Evolutionary conservation across 169 alveolate species (phyloP), one percentile per base, ranked within the genome.

Genomic region (Eimeria brunetti): DNA sequence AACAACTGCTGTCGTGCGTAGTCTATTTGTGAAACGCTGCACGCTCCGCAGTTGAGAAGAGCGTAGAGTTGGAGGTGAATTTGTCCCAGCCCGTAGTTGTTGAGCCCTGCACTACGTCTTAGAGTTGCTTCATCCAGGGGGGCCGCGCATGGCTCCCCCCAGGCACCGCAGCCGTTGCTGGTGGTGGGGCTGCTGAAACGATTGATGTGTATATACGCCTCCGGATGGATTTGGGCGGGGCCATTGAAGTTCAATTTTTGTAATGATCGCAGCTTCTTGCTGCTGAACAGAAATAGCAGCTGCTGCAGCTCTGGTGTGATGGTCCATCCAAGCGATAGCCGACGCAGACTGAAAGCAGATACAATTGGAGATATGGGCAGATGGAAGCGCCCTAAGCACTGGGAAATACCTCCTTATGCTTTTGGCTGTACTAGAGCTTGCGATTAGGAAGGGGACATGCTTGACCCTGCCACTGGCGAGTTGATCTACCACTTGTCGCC

Each of bases 301-400:
- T 80, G 88, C 33, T 44, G 93, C 75, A 92, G 93, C 67, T 92
- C 96, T 33, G 96, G 93, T 22, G 96, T 92, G 69, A 88, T 80
- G 33, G 96, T 92, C 96, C 96, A 92, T 67, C 96, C 96, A 51
- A 92, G 93, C 41, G 96, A 92, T 71, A 92, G 96, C 41, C 96
- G 96, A 22, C 96, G 92, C 30, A 92, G 96, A 69, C 96, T 92
- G 96, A 30, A 49, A n/a, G n/a, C 62, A 90, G 46, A 41, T 33
- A 38, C 73, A 64, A 53, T 38, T 0, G 30, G 53, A 36, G 22
- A 73, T 18, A 4, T 30, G 83, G 83, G 83, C 0, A 73, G 6
- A 16, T 36, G 33, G 0, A 36, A 0, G 33, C 36, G n/a, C 20
- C 16, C 16, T 27, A 80, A 8, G n/a, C 22, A 0, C 88, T 12